Percentiles rank a stretch among this genome's conserved stretches.
Evolutionary conservation across 2,329 filamentous ascomycete species (phyloP).

Genomic region (Tolypocladium ophioglossoides): DNA sequence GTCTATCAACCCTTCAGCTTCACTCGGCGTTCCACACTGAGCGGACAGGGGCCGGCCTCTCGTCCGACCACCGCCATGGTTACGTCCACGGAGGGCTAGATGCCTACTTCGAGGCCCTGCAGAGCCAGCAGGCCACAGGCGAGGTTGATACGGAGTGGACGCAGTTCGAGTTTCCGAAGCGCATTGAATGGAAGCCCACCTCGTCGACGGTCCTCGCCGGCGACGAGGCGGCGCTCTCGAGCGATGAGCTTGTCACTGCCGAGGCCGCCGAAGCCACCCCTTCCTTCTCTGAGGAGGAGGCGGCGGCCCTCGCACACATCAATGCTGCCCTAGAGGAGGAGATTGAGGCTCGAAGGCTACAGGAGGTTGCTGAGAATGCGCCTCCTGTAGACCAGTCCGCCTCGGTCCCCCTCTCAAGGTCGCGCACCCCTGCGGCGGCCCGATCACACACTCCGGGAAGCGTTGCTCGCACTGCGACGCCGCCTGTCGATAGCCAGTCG

Average conservation of each 20-base stretch:
- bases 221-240: conserved; percentile 35
- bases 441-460: conserved; percentile 32
- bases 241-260: conserved; percentile 20
- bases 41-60: conserved; percentile 37
- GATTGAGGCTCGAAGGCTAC: conserved; percentile 44
- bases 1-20: conserved; percentile 48
- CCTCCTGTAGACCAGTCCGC: conserved; percentile 23
- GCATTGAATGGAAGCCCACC: conserved; percentile 76
- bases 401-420: conserved; percentile 28
- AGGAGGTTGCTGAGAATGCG: conserved; percentile 34
- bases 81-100: conserved; percentile 59
- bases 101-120: conserved; percentile 85
- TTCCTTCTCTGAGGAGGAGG: conserved; percentile 33
- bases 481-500: conserved; percentile 52
- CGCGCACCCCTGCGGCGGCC: conserved; percentile 29
- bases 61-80: conserved; percentile 44
- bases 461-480: conserved; percentile 46
- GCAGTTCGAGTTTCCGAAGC: conserved; percentile 80
- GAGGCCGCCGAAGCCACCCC: conserved; percentile 26
- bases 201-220: conserved; percentile 47
- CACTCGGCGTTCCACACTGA: conserved; percentile 67
- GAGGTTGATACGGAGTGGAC: conserved; percentile 74
- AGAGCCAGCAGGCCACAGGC: conserved; percentile 57
- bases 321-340: conserved; percentile 77
- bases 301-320: conserved; percentile 64